Conservation (phyloP, 805 yeast genomes). For the Candida argentea region DNA sequence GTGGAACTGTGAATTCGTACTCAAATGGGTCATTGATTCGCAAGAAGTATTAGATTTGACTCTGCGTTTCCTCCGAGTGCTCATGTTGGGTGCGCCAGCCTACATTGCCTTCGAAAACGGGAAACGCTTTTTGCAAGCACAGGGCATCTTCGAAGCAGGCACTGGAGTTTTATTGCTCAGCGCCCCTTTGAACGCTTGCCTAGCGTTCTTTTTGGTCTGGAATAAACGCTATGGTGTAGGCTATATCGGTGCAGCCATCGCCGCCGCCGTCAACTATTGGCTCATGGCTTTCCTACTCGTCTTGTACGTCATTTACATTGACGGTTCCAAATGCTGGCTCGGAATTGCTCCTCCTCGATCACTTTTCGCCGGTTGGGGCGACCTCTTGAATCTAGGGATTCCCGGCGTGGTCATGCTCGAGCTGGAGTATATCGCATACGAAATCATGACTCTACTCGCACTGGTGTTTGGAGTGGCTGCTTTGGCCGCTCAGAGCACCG, state of each 20-base stretch:
- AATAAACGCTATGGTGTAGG: slow-evolving; percentile 29
- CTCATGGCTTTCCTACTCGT: slow-evolving; percentile 26
- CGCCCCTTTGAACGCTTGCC: slow-evolving; percentile 31
- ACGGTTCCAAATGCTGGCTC: slow-evolving; percentile 64
- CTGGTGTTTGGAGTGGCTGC: slow-evolving; percentile 39
- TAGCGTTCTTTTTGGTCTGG: slow-evolving; percentile 36
- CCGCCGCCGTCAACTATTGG: slow-evolving; percentile 33
- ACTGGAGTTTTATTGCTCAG: slow-evolving; percentile 31
- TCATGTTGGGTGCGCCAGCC: slow-evolving; percentile 32
- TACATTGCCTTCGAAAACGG: slow-evolving; percentile 33
- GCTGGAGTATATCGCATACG: slow-evolving; percentile 36
- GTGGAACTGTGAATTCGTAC: slow-evolving; percentile 26
- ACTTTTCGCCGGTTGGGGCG: slow-evolving; percentile 26
- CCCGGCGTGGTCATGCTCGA: slow-evolving; percentile 39
- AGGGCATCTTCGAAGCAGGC: slow-evolving; percentile 38
- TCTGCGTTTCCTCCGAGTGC: slow-evolving; percentile 21
- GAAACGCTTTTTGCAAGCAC: slow-evolving; percentile 35
- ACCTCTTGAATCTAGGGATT: slow-evolving; percentile 26
- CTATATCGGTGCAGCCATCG: slow-evolving; percentile 34
- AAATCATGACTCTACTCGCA: slow-evolving; percentile 36
- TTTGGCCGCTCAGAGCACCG: slow-evolving; percentile 43
- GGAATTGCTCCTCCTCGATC: slow-evolving; percentile 36
- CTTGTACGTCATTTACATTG: slow-evolving; percentile 30
- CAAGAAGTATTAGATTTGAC: slow-evolving; percentile 26
- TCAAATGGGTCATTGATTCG: slow-evolving; percentile 21